These are phyloP conservation scores for Leishmania tropica DNA, from an alignment of 208 protist species.

Conservation along the genomic window DNA sequence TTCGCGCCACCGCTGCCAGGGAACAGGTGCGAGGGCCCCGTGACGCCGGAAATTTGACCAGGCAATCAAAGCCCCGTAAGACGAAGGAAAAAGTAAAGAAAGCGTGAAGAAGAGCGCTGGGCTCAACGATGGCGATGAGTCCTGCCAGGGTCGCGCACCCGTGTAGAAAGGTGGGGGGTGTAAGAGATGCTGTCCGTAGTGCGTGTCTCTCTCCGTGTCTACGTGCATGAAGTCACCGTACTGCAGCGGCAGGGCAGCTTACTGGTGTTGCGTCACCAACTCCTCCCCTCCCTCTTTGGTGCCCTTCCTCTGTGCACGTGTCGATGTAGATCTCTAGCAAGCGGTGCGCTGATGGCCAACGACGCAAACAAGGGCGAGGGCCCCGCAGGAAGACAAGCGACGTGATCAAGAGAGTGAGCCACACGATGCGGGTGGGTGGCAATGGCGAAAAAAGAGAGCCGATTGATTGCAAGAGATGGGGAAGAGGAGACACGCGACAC, in stretches of 20 bases:
- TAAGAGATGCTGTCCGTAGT: background rate
- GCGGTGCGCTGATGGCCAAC: too few species aligned
- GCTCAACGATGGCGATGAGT: background rate
- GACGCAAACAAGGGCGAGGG: background rate
- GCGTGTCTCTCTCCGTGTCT: background rate
- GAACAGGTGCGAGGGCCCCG: too few species aligned
- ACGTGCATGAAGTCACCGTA: background rate
- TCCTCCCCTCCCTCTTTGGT: too few species aligned
- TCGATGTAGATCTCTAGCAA: too few species aligned
- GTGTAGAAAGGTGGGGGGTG: background rate
- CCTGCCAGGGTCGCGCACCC: background rate
- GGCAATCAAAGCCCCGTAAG: background rate
- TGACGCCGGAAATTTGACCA: background rate
- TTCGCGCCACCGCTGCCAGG: background rate
- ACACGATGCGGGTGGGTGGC: too few species aligned
- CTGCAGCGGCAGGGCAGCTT: background rate
- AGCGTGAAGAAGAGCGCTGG: background rate
- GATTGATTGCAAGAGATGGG: background rate
- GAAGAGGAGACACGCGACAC: background rate
- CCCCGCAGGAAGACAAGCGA: too few species aligned
- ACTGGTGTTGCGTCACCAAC: background rate
- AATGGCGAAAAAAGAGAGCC: background rate
- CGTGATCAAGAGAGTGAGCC: too few species aligned
- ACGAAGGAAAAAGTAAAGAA: background rate
- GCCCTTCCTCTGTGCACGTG: too few species aligned